Evolutionary conservation across 441 rosid species (phyloP), one percentile per base, ranked within the genome.

Genomic region (Manihot esculenta): DNA sequence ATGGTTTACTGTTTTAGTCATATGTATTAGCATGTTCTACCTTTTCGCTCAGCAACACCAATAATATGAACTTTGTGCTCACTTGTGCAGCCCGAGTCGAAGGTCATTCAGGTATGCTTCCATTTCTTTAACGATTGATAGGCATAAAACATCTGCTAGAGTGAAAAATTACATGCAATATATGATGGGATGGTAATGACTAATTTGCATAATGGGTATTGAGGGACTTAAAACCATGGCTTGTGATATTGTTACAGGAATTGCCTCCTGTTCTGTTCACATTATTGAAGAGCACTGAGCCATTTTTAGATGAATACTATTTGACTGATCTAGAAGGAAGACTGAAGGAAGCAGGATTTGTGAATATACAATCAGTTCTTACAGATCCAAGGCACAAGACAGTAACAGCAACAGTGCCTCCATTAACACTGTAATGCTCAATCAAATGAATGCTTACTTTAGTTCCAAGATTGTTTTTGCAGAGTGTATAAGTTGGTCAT

Each of bases 271-370:
- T 82, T 44, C 76, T 86, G 66, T 83, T 88, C 68, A 83, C 88
- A 44, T 73, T 86, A 65, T 26, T 86, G 79, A 86, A 81, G 84
- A 88, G 88, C 75, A 86, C 92, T 0, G 88, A 88, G 53, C 92
- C 92, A 66, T 83, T 70, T 73, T 58, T 88, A 9, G 84, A 88
- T 10, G 92, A 86, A 64, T 86, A 83, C 73, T 82, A 63, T 72
- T 80, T 81, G 45, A 79, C 87, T 59, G 85, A 88, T 71, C 75
- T 86, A 33, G 87, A 86, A 66, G 86, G 82, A 73, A 75, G 80
- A 59, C 24, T 83, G 61, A 80, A 68, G 76, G 87, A 84, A 73
- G 64, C 68, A 11, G 87, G 92, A 15, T 86, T 88, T 21, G 71
- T 79, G 35, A 72, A 83, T 66, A 70, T 86, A 60, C 54, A 68